Conservation (phyloP, 1,139 yeast species). For the Meyerozyma sp. region DNA sequence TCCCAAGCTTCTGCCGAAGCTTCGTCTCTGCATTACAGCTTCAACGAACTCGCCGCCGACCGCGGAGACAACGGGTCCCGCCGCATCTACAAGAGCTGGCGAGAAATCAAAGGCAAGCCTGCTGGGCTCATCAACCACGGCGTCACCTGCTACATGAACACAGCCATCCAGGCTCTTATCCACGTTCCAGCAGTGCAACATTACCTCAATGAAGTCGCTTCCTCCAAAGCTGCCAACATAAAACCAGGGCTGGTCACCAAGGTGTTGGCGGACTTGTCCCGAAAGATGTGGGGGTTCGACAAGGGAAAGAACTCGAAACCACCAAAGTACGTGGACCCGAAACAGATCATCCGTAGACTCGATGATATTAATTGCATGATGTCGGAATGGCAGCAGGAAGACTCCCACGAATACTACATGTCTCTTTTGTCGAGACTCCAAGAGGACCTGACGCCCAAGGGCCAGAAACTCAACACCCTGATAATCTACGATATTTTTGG, state of each 20-base stretch:
- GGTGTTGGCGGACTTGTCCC: constrained; percentile 66
- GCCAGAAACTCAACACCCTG: constrained; percentile 73
- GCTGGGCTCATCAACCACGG: constrained; percentile 86
- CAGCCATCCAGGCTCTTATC: constrained; percentile 85
- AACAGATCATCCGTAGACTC: constrained; percentile 62
- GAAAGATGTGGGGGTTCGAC: constrained; percentile 57
- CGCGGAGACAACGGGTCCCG: constrained; percentile 54
- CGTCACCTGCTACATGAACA: constrained; percentile 93
- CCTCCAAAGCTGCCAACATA: constrained; percentile 46
- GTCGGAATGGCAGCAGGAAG: constrained; percentile 98
- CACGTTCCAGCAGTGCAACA: constrained; percentile 91
- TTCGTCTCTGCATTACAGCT: constrained; percentile 26
- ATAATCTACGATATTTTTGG: constrained; percentile 92
- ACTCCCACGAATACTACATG: constrained; percentile 95
- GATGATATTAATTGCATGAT: constrained; percentile 92
- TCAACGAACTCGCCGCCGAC: constrained; percentile 49
- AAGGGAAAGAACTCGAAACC: constrained; percentile 7
- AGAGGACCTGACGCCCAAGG: constrained; percentile 89
- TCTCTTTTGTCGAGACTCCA: constrained; percentile 81
- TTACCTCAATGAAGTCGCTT: constrained; percentile 62
- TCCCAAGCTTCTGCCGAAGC: background rate
- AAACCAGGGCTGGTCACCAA: constrained; percentile 60
- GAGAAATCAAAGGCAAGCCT: constrained; percentile 45
- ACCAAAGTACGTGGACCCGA: constrained; percentile 59
- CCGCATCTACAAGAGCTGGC: constrained; percentile 61